Conservation (phyloP, 1,284 basidiomycete genomes). For the Apiotrichum laibachii region DNA sequence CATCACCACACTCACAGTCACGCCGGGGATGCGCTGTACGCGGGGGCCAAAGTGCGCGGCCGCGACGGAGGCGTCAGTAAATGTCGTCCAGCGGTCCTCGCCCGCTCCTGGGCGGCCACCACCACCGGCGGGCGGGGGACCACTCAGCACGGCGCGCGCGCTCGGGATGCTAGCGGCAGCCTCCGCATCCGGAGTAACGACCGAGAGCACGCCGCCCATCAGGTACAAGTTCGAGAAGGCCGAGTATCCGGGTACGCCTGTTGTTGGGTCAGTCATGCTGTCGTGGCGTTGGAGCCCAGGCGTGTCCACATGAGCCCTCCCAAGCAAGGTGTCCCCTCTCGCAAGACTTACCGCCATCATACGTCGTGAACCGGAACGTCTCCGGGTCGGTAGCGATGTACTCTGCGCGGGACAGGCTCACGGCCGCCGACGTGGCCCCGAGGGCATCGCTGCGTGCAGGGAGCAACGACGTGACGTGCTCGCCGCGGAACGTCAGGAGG, state of each 20-base stretch:
- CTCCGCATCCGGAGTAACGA: conserved; percentile 15
- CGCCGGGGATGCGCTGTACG: conserved; percentile 31
- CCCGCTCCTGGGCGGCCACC: conserved; percentile 15
- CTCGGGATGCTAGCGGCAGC: conserved; percentile 9
- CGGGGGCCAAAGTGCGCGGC: conserved; percentile 30
- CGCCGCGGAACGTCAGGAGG: no score
- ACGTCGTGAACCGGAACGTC: neutral
- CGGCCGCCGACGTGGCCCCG: neutral
- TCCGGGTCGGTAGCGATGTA: no score
- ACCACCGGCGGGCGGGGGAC: neutral
- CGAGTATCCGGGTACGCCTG: conserved; percentile 37
- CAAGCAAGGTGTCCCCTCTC: no score
- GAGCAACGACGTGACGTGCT: no score
- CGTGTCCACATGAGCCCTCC: neutral
- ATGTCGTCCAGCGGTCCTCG: conserved; percentile 32
- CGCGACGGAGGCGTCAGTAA: conserved; percentile 23
- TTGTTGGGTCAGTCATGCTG: conserved; percentile 1
- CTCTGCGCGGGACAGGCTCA: no score
- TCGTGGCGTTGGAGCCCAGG: neutral
- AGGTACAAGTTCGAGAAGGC: conserved; percentile 42
- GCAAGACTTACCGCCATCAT: neutral
- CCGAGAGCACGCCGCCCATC: conserved; percentile 21
- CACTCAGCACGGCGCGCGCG: conserved; percentile 17
- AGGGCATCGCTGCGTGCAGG: no score
- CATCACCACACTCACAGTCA: conserved; percentile 30